These are phyloP conservation scores for Westerdykella sp. DNA, from an alignment of 2,329 filamentous ascomycete species.

Conservation along the genomic window DNA sequence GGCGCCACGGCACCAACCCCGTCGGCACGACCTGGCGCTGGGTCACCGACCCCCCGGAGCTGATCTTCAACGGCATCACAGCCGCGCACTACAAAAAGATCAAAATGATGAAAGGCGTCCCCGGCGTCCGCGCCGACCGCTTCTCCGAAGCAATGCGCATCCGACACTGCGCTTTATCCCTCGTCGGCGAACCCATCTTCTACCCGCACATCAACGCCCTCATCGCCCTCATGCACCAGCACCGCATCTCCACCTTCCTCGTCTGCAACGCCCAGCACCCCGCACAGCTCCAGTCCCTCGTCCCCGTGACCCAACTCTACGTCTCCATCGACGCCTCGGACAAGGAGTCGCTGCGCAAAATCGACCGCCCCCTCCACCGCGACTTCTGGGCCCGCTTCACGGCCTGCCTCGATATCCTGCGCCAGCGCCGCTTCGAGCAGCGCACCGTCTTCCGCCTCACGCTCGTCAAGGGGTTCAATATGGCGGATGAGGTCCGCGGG, in stretches of 20 bases:
- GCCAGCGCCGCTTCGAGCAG: conserved; percentile 74
- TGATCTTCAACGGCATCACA: conserved; percentile 88
- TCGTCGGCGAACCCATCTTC: conserved; percentile 98
- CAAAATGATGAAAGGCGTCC: conserved; percentile 91
- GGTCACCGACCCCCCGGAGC: conserved; percentile 83
- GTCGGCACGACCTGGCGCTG: conserved; percentile 96
- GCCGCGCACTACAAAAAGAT: conserved; percentile 94
- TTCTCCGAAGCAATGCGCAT: conserved; percentile 92
- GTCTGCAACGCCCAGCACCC: conserved; percentile 98
- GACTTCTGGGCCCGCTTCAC: conserved; percentile 98
- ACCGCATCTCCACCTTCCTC: conserved; percentile 87
- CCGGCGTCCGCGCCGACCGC: conserved; percentile 83
- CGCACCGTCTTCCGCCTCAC: conserved; percentile 93
- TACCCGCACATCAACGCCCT: conserved; percentile 97
- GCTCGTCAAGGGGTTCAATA: conserved; percentile 95
- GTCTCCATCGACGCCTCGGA: conserved; percentile 95
- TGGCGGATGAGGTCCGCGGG: conserved; percentile 85
- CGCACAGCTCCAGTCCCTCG: conserved; percentile 73
- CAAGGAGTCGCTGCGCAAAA: conserved; percentile 75
- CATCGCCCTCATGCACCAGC: conserved; percentile 70
- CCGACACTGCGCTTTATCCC: conserved; percentile 80
- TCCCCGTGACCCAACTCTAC: conserved; percentile 89
- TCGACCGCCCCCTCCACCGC: conserved; percentile 85
- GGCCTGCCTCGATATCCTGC: conserved; percentile 80
- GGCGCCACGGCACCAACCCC: conserved; percentile 95